Evolutionary conservation across 1,139 yeast species (phyloP), one percentile per base, ranked within the genome.

Genomic region (Yamadazyma mexicana): DNA sequence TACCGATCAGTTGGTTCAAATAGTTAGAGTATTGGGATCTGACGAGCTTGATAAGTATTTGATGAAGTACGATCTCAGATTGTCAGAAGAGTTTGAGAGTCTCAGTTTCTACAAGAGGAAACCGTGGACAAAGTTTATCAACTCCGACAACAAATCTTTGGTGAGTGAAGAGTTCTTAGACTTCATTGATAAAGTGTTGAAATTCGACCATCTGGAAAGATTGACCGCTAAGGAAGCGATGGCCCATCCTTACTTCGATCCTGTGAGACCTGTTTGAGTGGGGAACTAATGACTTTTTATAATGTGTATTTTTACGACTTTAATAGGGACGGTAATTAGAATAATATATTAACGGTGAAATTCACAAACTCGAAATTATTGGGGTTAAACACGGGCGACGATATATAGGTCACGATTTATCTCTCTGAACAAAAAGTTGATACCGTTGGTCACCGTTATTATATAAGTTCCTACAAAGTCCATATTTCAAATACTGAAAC

Each of bases 1-100:
- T 64, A 87, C 91, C 39, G 98, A 92, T 63, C 98, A 92, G 65
- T 73, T 92, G 54, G 94, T 92, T 38, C 94, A 92, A 62, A 92
- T 92, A 48, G 96, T 92, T 2, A 76, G 91, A 50, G 95, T 92
- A 0, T 71, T 92, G 51, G 98, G 98, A 14, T 86, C 96, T 9
- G 88, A 84, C 44, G 92, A 81, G 50, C 75, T 92, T 44, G 78
- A 79, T 57, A 71, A 66, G 38, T 91, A 91, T 60, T 67, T 87
- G 50, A 68, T 72, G 38, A 89, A 84, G 61, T 92, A 92, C 61
- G 81, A 81, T 39, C 75, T 92, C 47, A 75, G 75, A 16, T 71
- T 92, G 44, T 81, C 88, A 44, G 77, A 79, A 32, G 96, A 91
- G 54, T 87, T 87, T 59, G 91, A 85, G 56, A 87, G 83, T 50